These are phyloP conservation scores for Penicillium silybi DNA, from an alignment of 495 filamentous ascomycete species.

Conservation along the genomic window DNA sequence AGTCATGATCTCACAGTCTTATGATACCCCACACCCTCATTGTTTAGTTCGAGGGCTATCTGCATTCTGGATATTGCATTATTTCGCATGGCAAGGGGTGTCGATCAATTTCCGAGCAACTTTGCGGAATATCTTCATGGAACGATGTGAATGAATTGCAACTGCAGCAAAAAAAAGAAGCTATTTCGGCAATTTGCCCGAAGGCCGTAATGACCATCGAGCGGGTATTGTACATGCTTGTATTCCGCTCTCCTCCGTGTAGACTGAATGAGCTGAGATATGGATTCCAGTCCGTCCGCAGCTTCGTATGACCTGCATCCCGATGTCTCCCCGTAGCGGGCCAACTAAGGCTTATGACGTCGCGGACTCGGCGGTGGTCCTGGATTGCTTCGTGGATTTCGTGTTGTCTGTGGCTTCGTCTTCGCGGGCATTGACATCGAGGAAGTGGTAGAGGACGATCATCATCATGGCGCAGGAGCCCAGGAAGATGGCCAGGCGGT, in stretches of 20 bases:
- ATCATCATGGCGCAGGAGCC: conserved; percentile 89
- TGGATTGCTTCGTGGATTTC: conserved; percentile 15
- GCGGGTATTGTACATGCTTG: conserved; percentile 12
- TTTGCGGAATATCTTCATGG: neutral
- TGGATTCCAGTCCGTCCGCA: conserved; percentile 3
- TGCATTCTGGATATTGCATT: neutral
- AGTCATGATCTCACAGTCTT: neutral
- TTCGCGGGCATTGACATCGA: conserved; percentile 85
- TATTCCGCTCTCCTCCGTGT: neutral
- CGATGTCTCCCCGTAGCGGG: neutral
- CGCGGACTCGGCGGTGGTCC: conserved; percentile 22
- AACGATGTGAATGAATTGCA: neutral
- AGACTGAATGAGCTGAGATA: neutral
- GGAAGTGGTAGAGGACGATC: conserved; percentile 93
- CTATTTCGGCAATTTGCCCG: conserved; percentile 6
- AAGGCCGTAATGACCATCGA: neutral
- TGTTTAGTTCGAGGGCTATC: neutral
- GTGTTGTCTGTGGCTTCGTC: conserved; percentile 24
- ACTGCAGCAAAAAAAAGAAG: neutral
- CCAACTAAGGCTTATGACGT: conserved; percentile 1
- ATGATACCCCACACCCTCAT: neutral
- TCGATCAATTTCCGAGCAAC: neutral
- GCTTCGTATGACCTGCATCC: neutral
- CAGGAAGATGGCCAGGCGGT: conserved; percentile 86
- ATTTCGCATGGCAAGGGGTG: neutral